Conservation (phyloP, 371 early-diverging fungal genomes). For the Mucor sp. region DNA sequence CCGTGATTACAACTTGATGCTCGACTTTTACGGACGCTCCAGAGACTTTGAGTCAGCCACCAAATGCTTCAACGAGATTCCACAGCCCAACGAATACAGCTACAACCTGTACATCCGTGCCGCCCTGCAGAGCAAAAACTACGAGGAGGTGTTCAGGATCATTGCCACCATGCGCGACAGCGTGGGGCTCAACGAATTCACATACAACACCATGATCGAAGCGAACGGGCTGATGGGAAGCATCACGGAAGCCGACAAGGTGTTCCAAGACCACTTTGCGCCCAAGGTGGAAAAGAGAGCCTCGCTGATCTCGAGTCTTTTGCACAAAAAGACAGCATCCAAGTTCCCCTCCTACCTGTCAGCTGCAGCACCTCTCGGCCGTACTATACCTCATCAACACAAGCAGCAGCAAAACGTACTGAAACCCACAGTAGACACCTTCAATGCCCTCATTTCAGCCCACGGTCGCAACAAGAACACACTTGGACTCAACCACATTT, state of each 20-base stretch:
- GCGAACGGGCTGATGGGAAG: conserved; percentile 42
- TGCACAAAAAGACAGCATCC: neutral
- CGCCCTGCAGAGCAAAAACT: conserved; percentile 29
- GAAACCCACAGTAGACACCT: conserved; percentile 33
- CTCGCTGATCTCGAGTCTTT: conserved; percentile 7
- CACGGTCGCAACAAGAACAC: conserved; percentile 42
- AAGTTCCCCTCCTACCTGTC: conserved; percentile 1
- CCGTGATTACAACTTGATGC: conserved; percentile 50
- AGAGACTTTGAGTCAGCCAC: conserved; percentile 33
- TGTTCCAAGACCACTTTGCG: conserved; percentile 29
- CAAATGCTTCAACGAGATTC: conserved; percentile 28
- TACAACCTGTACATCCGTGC: conserved; percentile 48
- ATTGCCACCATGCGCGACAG: conserved; percentile 22
- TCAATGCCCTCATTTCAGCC: conserved; percentile 43
- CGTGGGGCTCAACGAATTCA: conserved; percentile 33
- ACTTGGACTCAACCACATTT: conserved; percentile 30
- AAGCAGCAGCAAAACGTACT: neutral
- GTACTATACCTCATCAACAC: conserved; percentile 9
- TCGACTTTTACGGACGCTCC: conserved; percentile 42
- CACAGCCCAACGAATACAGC: conserved; percentile 25
- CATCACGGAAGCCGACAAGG: conserved; percentile 29
- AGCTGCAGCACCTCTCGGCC: conserved; percentile 14
- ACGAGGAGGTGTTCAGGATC: conserved; percentile 32
- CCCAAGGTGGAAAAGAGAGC: neutral
- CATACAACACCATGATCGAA: conserved; percentile 43